phyloP scores from a whole-genome alignment of 169 alveolate genomes.

The Babesia divergens region DNA sequence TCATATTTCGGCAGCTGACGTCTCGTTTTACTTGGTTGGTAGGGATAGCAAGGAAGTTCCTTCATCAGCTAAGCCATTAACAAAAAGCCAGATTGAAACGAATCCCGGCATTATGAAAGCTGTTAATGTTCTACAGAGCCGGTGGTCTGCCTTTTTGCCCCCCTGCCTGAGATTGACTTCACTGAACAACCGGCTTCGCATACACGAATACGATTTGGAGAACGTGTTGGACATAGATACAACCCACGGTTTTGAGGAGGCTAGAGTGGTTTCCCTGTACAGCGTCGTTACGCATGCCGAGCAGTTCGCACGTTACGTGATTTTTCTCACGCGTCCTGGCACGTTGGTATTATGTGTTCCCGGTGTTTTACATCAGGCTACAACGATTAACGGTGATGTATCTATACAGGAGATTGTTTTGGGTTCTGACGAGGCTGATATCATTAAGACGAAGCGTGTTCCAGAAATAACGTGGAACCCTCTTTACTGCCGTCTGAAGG shows the following conservation, averaged over 20 bases:
- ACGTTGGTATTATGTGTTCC: conserved; percentile 25
- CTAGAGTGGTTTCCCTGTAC: not conserved
- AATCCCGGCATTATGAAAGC: not conserved
- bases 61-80: conserved; percentile 6
- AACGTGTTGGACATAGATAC: conserved; percentile 14
- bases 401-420: conserved; percentile 6
- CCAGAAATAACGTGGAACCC: conserved; percentile 13
- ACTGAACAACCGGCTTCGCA: not conserved
- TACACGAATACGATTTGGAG: conserved; percentile 41
- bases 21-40: not conserved
- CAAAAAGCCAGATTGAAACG: not conserved
- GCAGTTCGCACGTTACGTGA: not conserved
- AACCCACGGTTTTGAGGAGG: not conserved
- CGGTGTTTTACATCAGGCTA: conserved; percentile 14
- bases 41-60: not conserved
- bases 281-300: not conserved
- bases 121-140: not conserved
- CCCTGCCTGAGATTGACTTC: conserved; percentile 23
- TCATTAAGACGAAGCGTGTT: not conserved
- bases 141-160: conserved; percentile 25
- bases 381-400: conserved; percentile 6
- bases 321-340: conserved; percentile 13
- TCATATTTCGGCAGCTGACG: conserved; percentile 9
- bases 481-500: not conserved
- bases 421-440: conserved; percentile 28